phyloP scores from a whole-genome alignment of 306 rosid species.

The Glycine soja region DNA sequence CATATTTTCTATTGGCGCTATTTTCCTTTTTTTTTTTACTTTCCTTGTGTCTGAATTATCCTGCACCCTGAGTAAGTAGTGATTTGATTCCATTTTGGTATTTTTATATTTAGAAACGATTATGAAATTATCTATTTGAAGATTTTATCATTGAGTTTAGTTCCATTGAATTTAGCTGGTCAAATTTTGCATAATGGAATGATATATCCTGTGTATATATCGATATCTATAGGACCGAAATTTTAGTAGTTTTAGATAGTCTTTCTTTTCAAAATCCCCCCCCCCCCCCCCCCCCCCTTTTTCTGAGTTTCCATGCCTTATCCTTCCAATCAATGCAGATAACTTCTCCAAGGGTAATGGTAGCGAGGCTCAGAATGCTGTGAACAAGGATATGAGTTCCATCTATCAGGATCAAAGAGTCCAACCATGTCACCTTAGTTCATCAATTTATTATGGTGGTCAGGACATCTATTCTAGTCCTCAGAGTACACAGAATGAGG shows the following conservation, averaged over 20 bases:
- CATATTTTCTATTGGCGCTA: neutral
- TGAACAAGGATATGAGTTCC: slow-evolving; percentile 53
- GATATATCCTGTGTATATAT: neutral
- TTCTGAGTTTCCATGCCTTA: neutral
- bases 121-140: neutral
- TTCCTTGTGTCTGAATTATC: slow-evolving; percentile 1
- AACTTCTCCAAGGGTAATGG: slow-evolving; percentile 42
- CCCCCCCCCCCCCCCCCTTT: neutral
- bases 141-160: neutral
- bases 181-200: slow-evolving; percentile 9
- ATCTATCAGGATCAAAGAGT: slow-evolving; percentile 70
- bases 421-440: slow-evolving; percentile 83
- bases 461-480: slow-evolving; percentile 70
- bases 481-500: slow-evolving; percentile 53
- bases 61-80: neutral
- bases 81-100: neutral
- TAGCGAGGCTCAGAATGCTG: slow-evolving; percentile 48
- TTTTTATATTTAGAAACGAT: neutral
- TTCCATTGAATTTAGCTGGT: neutral
- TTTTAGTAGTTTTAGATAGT: neutral
- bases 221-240: neutral
- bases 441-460: slow-evolving; percentile 91
- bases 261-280: neutral
- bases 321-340: slow-evolving; percentile 52
- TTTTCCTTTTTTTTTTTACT: neutral